Evolutionary conservation across 495 filamentous ascomycete species (phyloP).

Genomic region (Penicillium fimorum): DNA sequence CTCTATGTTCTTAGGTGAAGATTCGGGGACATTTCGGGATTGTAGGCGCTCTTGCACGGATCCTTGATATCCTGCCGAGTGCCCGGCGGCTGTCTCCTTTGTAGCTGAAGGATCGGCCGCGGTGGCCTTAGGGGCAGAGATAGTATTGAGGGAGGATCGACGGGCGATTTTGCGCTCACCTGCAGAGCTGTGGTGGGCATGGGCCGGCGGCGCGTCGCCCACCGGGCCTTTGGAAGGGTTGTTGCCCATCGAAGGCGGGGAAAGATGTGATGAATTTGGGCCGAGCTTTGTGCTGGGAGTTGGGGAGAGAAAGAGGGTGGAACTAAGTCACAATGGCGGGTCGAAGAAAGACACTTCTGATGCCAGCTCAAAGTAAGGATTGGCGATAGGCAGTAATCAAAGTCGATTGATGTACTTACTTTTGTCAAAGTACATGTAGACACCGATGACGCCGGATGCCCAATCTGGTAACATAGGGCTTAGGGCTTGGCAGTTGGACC

Average conservation of each 20-base stretch:
- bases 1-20: constrained; percentile 22
- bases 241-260: constrained; percentile 48
- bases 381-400: constrained; percentile 9
- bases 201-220: constrained; percentile 35
- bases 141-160: constrained; percentile 41
- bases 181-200: constrained; percentile 25
- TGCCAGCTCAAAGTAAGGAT: constrained; percentile 15
- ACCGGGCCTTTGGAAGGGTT: constrained; percentile 49
- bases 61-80: constrained; percentile 37
- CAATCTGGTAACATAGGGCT: constrained; percentile 26
- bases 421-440: constrained; percentile 19
- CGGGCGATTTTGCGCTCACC: constrained; percentile 41
- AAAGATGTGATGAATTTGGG: constrained; percentile 12
- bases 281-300: constrained; percentile 8
- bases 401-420: constrained; percentile 10
- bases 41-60: constrained; percentile 42
- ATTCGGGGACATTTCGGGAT: constrained; percentile 35
- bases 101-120: constrained; percentile 44
- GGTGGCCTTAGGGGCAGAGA: constrained; percentile 39
- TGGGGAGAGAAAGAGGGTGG: constrained; percentile 12
- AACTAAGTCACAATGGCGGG: constrained; percentile 25
- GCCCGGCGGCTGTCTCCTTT: constrained; percentile 42
- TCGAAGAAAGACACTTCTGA: constrained; percentile 19
- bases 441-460: constrained; percentile 22
- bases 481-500: constrained; percentile 20